These are phyloP conservation scores for Rhizoclosmatium sp. DNA, from an alignment of 192 early-diverging fungal genomes.

Conservation along the genomic window DNA sequence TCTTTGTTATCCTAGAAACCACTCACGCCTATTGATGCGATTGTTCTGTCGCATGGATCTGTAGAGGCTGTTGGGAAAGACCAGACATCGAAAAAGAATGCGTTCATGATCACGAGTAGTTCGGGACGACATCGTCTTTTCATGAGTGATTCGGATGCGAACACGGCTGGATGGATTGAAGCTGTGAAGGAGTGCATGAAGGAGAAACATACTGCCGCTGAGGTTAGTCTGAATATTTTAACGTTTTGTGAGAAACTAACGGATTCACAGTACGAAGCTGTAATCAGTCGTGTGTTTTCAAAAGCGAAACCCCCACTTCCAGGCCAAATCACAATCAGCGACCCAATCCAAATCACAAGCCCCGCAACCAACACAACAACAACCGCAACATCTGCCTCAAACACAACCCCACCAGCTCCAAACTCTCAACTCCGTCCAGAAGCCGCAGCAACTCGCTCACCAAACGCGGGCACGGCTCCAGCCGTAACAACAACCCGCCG, in stretches of 20 bases:
- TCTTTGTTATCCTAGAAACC: constrained; percentile 29
- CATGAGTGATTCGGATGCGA: constrained; percentile 44
- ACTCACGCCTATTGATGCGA: constrained; percentile 44
- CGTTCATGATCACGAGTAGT: constrained; percentile 36
- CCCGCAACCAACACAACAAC: background rate
- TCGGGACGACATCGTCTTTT: constrained; percentile 44
- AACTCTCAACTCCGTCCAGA: background rate
- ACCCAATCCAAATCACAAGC: constrained; percentile 7
- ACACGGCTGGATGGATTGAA: constrained; percentile 51
- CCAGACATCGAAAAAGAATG: constrained; percentile 52
- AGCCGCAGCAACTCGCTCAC: background rate
- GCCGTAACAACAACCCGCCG: constrained; percentile 37
- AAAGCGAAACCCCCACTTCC: constrained; percentile 1
- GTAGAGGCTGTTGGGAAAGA: constrained; percentile 53
- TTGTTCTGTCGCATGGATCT: constrained; percentile 39
- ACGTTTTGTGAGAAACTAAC: background rate
- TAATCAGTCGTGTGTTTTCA: constrained; percentile 20
- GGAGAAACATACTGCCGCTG: constrained; percentile 48
- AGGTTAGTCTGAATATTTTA: constrained; percentile 38
- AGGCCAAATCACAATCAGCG: background rate
- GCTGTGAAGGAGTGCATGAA: constrained; percentile 40
- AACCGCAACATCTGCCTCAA: too few species aligned
- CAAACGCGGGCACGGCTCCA: background rate
- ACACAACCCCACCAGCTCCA: background rate
- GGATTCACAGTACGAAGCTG: constrained; percentile 22